Conservation (phyloP, 208 protist species). For the Blastocrithidia nonstop region DNA sequence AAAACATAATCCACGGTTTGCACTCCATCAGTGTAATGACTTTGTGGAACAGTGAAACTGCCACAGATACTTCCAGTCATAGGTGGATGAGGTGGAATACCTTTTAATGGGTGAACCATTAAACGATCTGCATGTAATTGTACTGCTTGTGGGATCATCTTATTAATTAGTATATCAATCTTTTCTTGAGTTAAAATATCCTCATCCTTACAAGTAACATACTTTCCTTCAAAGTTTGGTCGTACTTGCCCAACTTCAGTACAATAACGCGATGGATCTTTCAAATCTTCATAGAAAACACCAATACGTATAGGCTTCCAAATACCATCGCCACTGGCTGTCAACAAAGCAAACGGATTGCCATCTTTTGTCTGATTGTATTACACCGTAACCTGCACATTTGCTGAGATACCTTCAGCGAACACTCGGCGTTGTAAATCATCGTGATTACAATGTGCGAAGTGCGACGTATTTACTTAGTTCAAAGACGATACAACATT, state of each 20-base stretch:
- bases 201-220: conserved; percentile 5
- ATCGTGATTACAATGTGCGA: no score
- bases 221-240: conserved; percentile 7
- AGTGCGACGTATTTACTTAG: no score
- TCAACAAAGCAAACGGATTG: no score
- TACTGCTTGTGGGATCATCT: conserved; percentile 19
- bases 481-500: no score
- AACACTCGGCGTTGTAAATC: no score
- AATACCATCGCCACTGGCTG: no score
- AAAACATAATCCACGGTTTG: conserved; percentile 36
- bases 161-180: conserved; percentile 5
- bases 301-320: conserved; percentile 27
- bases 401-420: no score
- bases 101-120: conserved; percentile 12
- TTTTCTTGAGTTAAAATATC: conserved; percentile 23
- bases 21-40: conserved; percentile 21
- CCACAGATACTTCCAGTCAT: conserved; percentile 10
- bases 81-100: neutral
- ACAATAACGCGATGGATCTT: conserved; percentile 19
- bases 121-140: conserved; percentile 34
- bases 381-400: no score
- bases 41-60: conserved; percentile 21
- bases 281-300: conserved; percentile 16
- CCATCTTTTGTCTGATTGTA: no score
- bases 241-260: conserved; percentile 5